Evolutionary conservation across 768 basidiomycete genomes (phyloP).

Genomic region (Naganishia vaughanmartiniae): DNA sequence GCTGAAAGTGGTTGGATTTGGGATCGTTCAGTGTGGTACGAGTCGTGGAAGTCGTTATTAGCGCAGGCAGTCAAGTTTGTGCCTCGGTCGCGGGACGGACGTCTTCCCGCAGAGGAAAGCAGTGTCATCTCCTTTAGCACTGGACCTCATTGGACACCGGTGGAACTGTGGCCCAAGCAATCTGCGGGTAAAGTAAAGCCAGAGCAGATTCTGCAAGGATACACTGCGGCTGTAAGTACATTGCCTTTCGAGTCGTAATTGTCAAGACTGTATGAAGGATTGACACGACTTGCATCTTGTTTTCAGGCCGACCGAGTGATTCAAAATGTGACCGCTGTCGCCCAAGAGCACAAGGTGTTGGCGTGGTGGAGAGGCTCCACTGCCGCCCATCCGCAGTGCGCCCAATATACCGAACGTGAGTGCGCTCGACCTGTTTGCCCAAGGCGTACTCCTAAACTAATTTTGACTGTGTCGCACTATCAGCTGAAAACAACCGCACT

Average conservation of each 20-base stretch:
- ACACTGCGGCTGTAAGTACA: too few relatives aligned
- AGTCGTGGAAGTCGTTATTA: too few relatives aligned
- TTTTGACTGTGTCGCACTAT: not conserved
- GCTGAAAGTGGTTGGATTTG: too few relatives aligned
- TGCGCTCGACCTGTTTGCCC: not conserved
- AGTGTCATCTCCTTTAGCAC: conserved; percentile 6
- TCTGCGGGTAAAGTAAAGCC: too few relatives aligned
- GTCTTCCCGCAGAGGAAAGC: not conserved
- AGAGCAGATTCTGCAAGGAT: too few relatives aligned
- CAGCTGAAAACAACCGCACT: conserved; percentile 24
- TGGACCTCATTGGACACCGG: conserved; percentile 23
- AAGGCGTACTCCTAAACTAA: too few relatives aligned
- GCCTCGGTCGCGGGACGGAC: too few relatives aligned
- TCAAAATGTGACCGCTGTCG: not conserved
- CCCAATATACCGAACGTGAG: conserved; percentile 20
- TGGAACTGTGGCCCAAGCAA: not conserved
- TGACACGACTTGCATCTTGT: not conserved
- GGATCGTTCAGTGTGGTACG: too few relatives aligned
- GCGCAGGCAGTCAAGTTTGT: too few relatives aligned
- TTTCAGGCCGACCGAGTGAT: not conserved
- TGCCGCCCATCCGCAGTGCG: conserved; percentile 14
- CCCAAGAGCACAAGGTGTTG: conserved; percentile 1
- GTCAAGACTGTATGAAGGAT: too few relatives aligned
- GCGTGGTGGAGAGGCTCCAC: conserved; percentile 22
- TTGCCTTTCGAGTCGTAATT: too few relatives aligned